A percentile compares a stretch with the other conserved stretches of the same genome.
phyloP scores from a whole-genome alignment of 768 basidiomycete species.

The Lentinus tigrinus region DNA sequence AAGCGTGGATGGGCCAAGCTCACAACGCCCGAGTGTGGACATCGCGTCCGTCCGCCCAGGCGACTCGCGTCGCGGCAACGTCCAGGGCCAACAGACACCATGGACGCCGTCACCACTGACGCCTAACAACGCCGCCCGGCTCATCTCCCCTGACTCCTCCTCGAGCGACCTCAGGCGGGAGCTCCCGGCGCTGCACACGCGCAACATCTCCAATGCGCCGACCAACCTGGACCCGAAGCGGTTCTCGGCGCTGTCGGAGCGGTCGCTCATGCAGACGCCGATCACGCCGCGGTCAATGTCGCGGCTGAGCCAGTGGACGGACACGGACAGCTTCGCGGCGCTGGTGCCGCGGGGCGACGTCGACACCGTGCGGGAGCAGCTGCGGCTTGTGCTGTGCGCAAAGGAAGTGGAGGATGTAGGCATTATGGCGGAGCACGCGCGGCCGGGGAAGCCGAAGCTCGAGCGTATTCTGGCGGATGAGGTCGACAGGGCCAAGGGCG shows the following conservation, averaged over 20 bases:
- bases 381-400: constrained; percentile 49
- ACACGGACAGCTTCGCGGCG: constrained; percentile 27
- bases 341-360: constrained; percentile 23
- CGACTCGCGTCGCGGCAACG: neutral
- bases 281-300: constrained; percentile 14
- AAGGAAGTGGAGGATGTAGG: constrained; percentile 60
- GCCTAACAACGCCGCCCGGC: constrained; percentile 8
- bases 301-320: constrained; percentile 22
- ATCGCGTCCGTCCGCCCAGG: neutral
- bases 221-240: neutral
- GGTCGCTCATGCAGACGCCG: neutral
- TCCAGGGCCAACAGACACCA: neutral
- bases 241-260: constrained; percentile 10
- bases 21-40: neutral
- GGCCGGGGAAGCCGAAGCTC: constrained; percentile 66
- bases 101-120: neutral
- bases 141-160: neutral
- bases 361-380: constrained; percentile 27
- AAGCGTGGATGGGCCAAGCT: neutral
- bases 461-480: constrained; percentile 65
- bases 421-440: constrained; percentile 58
- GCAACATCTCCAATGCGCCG: constrained; percentile 1
- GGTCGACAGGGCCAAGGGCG: constrained; percentile 51
- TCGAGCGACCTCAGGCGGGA: neutral
- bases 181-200: constrained; percentile 2